Conservation (phyloP, 2,329 filamentous ascomycete species). For the Madurella fahalii region DNA sequence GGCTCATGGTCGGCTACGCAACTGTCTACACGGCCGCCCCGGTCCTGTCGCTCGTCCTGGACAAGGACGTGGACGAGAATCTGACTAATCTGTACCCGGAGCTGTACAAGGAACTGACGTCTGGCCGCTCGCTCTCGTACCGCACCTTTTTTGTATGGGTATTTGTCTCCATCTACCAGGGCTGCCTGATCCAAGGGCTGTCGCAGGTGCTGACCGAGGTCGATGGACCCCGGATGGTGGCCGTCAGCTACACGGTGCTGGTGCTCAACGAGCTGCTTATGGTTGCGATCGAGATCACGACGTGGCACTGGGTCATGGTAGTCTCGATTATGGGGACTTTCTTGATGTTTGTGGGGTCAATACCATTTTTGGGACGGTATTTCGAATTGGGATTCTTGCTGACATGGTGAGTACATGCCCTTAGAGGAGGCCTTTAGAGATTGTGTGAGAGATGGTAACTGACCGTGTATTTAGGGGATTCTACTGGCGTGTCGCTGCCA, state of each 20-base stretch:
- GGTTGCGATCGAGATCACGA: constrained; percentile 95
- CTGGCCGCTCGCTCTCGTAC: constrained; percentile 81
- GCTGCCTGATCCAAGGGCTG: constrained; percentile 90
- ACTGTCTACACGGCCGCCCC: constrained; percentile 93
- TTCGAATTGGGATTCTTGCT: constrained; percentile 80
- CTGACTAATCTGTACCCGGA: constrained; percentile 94
- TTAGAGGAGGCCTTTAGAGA: no score
- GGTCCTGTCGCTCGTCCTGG: constrained; percentile 88
- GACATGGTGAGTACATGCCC: constrained; percentile 50
- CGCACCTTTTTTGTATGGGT: constrained; percentile 97
- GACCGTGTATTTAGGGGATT: constrained; percentile 60
- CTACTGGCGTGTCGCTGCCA: constrained; percentile 80
- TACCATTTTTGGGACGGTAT: constrained; percentile 86
- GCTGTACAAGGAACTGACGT: constrained; percentile 94
- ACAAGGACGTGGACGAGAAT: constrained; percentile 91
- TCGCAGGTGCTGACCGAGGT: constrained; percentile 82
- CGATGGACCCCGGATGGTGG: constrained; percentile 71
- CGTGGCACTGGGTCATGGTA: constrained; percentile 94
- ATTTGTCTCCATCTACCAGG: constrained; percentile 90
- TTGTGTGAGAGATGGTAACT: constrained; percentile 20
- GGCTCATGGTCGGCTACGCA: constrained; percentile 94
- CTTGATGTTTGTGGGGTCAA: constrained; percentile 70
- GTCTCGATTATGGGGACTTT: constrained; percentile 78
- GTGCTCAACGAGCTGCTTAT: constrained; percentile 94
- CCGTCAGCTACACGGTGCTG: constrained; percentile 86